A percentile compares a stretch with the other conserved stretches of the same genome.
phyloP scores from a whole-genome alignment of 2,329 filamentous ascomycete species.

The Clonostachys sp. region DNA sequence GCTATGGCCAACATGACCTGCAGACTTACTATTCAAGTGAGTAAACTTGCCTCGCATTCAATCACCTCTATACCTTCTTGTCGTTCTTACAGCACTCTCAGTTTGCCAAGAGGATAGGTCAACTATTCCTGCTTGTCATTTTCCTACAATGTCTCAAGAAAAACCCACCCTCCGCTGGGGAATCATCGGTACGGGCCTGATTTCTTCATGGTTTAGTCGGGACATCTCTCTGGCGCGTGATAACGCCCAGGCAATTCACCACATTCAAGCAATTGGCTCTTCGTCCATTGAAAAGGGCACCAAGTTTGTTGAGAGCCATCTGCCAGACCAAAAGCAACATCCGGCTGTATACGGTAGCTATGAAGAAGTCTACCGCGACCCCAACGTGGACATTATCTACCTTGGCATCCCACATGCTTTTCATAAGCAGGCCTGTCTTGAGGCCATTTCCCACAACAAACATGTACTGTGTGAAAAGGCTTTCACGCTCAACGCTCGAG shows the following conservation, averaged over 20 bases:
- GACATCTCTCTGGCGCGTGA: conserved; percentile 29
- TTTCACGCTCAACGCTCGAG: conserved; percentile 31
- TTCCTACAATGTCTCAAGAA: neutral
- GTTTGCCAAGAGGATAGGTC: too few relatives aligned
- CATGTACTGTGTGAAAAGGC: conserved; percentile 40
- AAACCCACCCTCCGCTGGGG: conserved; percentile 19
- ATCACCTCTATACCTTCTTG: too few relatives aligned
- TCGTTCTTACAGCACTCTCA: too few relatives aligned
- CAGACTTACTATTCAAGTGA: too few relatives aligned
- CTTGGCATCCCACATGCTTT: conserved; percentile 39
- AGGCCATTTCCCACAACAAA: conserved; percentile 34
- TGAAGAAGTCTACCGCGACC: conserved; percentile 29
- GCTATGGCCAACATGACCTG: too few relatives aligned
- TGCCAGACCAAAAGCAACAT: conserved; percentile 11
- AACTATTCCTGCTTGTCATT: neutral
- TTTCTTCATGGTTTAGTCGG: conserved; percentile 25
- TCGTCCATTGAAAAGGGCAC: conserved; percentile 27
- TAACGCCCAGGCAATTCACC: conserved; percentile 27
- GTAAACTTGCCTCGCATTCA: too few relatives aligned
- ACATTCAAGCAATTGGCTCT: conserved; percentile 34
- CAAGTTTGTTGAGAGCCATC: conserved; percentile 25
- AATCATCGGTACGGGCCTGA: conserved; percentile 27
- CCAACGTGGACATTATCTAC: conserved; percentile 37
- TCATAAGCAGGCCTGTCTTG: conserved; percentile 35
- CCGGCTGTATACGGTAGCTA: conserved; percentile 32